These are phyloP conservation scores for Lasiosphaeriaceae sp. DNA, from an alignment of 495 filamentous ascomycete species.

Conservation along the genomic window DNA sequence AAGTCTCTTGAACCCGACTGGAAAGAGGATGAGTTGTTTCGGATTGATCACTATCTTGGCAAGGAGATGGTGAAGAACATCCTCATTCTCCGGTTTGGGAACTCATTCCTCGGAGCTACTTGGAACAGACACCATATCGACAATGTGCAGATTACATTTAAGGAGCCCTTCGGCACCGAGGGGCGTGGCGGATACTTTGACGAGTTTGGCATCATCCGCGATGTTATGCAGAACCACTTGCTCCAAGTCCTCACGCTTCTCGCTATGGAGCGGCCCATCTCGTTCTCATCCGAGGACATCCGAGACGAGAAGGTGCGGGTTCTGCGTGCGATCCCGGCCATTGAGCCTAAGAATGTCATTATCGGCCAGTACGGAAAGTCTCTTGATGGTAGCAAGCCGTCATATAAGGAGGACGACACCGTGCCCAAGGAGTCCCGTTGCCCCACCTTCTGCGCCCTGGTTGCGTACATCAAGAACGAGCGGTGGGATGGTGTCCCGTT, in stretches of 20 bases:
- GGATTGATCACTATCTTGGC: constrained; percentile 98
- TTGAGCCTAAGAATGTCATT: constrained; percentile 99
- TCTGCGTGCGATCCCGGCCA: constrained; percentile 84
- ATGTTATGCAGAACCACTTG: constrained; percentile 97
- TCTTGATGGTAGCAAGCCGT: constrained; percentile 92
- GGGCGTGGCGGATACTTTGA: constrained; percentile 99
- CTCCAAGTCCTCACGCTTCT: constrained; percentile 94
- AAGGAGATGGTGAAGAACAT: constrained; percentile 99
- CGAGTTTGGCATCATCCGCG: constrained; percentile 98
- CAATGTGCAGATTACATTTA: constrained; percentile 98
- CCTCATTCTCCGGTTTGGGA: constrained; percentile 95
- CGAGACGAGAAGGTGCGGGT: constrained; percentile 99
- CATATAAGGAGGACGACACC: constrained; percentile 98
- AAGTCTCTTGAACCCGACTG: constrained; percentile 95
- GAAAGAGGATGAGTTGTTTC: constrained; percentile 99
- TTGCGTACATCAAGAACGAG: constrained; percentile 98
- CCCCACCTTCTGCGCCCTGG: constrained; percentile 96
- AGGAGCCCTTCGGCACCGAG: constrained; percentile 99
- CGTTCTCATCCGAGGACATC: constrained; percentile 97
- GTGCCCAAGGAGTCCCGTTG: constrained; percentile 96
- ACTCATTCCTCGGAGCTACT: constrained; percentile 97
- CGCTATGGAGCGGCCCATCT: constrained; percentile 97
- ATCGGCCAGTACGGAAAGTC: constrained; percentile 98
- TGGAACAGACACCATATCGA: constrained; percentile 99
- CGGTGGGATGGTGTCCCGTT: constrained; percentile 99